Percentiles rank a stretch among this genome's conserved stretches.
Conservation (phyloP, 441 rosid genomes). For the Pelargonium exstipulatum region DNA sequence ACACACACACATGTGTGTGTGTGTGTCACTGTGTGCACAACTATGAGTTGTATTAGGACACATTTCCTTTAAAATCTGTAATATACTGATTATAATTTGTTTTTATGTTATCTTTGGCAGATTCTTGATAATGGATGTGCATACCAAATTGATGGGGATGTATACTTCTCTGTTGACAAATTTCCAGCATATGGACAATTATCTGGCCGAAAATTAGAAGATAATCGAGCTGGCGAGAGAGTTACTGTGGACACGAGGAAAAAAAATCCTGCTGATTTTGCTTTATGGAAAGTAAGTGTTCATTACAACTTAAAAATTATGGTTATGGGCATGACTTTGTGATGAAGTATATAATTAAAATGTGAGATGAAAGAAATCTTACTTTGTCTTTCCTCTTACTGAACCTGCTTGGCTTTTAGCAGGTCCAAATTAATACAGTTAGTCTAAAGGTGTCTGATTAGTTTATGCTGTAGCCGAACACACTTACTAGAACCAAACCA, state of each 20-base stretch:
- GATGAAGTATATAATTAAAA: not conserved
- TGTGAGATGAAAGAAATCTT: slow-evolving; percentile 1
- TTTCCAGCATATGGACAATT: slow-evolving; percentile 71
- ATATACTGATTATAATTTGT: not conserved
- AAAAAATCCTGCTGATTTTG: slow-evolving; percentile 84
- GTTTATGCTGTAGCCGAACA: not conserved
- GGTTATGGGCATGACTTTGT: not conserved
- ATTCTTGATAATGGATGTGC: slow-evolving; percentile 68
- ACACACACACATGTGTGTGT: not conserved
- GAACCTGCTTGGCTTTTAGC: not conserved
- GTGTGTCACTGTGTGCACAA: not conserved
- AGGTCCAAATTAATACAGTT: not conserved
- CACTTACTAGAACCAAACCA: slow-evolving; percentile 4
- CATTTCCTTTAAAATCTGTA: not conserved
- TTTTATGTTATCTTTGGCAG: slow-evolving; percentile 35
- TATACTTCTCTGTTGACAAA: slow-evolving; percentile 71
- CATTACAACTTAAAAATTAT: not conserved
- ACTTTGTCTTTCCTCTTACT: not conserved
- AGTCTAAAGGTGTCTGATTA: not conserved
- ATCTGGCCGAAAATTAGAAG: slow-evolving; percentile 69
- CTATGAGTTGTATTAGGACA: not conserved
- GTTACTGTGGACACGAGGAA: slow-evolving; percentile 82
- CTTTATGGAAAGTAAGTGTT: slow-evolving; percentile 73
- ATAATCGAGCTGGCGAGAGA: slow-evolving; percentile 81
- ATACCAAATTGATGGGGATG: slow-evolving; percentile 73